Evolutionary conservation across 2,329 filamentous ascomycete species (phyloP), one percentile per base, ranked within the genome.

Genomic region (Colletotrichum somersetense): DNA sequence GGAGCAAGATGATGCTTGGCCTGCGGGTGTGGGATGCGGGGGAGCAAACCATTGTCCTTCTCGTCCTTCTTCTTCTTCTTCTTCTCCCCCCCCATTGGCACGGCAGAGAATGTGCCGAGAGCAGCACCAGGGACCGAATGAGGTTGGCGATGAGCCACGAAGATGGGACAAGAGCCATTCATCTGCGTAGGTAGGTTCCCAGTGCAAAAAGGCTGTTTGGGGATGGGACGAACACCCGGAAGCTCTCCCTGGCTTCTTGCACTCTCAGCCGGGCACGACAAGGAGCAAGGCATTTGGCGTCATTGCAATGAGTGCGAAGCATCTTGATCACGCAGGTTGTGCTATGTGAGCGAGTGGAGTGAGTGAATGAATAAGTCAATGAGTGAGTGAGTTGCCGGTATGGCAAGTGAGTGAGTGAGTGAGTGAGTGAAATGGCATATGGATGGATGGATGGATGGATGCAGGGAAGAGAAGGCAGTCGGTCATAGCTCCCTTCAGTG

Each of bases 1-100:
- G 59, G 33, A n/a, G 20, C 42, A 38, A 58, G 30, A 63, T 30
- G 30, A 30, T 30, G 33, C 59, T 72, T 68, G 66, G 69, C 59
- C 55, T 61, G 30, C n/a, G 11, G 11, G 38, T 62, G 30, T 40
- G 26, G 35, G 20, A 48, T 44, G 26, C 26, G 62, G 50, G 38
- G n/a, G 18, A 33, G 11, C 5, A 12, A 2, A 16, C 20, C 42
- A 16, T n/a, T 18, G 2, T 30, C 6, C 14, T 23, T n/a, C 1
- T 38, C 35, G 35, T 40, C 5, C 40, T 42, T 42, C 14, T 42
- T 42, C 40, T 42, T 42, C 14, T 42, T 42, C 40, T 42, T 42
- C 40, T 42, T 42, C 40, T 42, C 16, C 40, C 23, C 12, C 10
- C 18, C 42, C 5, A 44, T 1, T 1, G 42, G 16, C 8, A 55